Evolutionary conservation across 139 green algal genomes (phyloP), one percentile per base, ranked within the genome.

Genomic region (Picochlorum sp.): DNA sequence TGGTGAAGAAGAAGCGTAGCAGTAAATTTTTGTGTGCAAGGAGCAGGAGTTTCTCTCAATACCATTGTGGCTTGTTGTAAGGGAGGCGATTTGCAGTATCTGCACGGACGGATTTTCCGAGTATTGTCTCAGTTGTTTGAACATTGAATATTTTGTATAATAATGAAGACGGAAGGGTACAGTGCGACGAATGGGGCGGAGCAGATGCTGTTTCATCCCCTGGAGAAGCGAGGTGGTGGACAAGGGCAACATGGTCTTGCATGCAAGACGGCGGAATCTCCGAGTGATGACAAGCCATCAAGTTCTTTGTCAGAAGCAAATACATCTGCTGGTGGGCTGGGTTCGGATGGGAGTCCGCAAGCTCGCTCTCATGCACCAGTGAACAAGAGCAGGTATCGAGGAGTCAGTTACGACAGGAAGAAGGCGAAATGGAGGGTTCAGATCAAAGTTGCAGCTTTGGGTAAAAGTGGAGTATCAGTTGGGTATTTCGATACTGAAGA

Each of bases 371-470:
- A 14, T 37, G 10, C 64, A 64, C 49, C 58, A 52, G 64, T 57
- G 15, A 74, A 75, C 62, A 83, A 83, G 61, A 83, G 73, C 2
- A 71, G 82, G 49, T 89, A 84, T 58, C 58, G 83, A 7, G 83
- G 83, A 2, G 83, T 89, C 41, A 79, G 65, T 52, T 89, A 85
- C 66, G 83, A 89, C 71, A 82, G 83, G 49, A 89, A 88, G 72
- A 89, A 89, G 74, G 73, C 73, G 30, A 88, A 88, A 64, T 89
- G 83, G 83, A 77, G 83, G 8, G 83, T 89, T 34, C 83, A 89
- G 66, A 89, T 89, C 74, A 89, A 89, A 74, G 83, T 86, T 30
- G 77, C 83, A 2, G 75, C 74, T 0, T 50, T 89, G 60, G 83
- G 83, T 58, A 88, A 88, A 69, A 77, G 62, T 50, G 82, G 80